Base-by-base conservation (phyloP, 306 rosid genomes). In the Vicia faba region DNA sequence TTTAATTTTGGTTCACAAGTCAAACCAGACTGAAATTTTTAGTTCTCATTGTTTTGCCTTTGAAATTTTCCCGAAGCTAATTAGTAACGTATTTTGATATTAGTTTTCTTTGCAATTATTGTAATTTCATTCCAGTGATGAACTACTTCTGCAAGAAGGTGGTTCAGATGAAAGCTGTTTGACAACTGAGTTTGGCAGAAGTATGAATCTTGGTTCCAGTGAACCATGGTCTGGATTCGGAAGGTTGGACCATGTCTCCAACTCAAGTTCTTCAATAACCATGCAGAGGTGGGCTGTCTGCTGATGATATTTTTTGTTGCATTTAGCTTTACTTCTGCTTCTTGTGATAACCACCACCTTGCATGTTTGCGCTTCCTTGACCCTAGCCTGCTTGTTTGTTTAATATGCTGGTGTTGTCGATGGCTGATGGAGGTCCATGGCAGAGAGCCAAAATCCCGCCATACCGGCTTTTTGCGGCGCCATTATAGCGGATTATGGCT, bases 61-160 rank as follows among this genome's bases (percentile, higher is more conserved):
- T 28, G 8, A 4, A 51, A 35, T 6, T 63, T 66, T 31, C 59
- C 53, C 45, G 10, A 75, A 70, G 31, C 23, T 23, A 53, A 8
- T 50, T 29, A 54, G n/a, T 64, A 44, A 65, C 19, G 25, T 71
- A 11, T 28, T 11, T 20, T 70, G 63, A 75, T 75, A 61, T 61
- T 72, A 54, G 61, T 64, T 28, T 77, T 78, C 44, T 62, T 57
- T 70, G 69, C 13, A 61, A 13, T 81, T 25, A 44, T 70, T 69
- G 68, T 49, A 29, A 67, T 80, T 75, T 62, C 63, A 70, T 72
- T 85, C 63, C 84, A 95, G 99, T 67, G 99, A 95, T 79, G 99
- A 90, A 66, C 97, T 88, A 46, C 97, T 95, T 66, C 87, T 95
- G 78, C 97, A 90, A 86, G 99, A 95, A 25, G 97, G 87, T 76